phyloP scores from a whole-genome alignment of 2,329 filamentous ascomycete genomes.

The Trichoderma polysporum region DNA sequence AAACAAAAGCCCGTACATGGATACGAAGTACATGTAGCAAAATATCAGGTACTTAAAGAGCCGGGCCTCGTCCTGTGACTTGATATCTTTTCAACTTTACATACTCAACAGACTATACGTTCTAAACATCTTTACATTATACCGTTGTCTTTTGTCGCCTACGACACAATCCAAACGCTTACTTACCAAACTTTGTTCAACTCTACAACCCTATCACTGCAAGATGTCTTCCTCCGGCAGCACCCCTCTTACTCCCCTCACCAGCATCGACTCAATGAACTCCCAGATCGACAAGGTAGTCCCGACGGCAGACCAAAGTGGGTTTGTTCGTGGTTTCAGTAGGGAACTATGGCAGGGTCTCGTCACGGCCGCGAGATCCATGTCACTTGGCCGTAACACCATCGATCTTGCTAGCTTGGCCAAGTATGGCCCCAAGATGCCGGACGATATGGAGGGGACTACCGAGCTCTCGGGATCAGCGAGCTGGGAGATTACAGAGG shows the following conservation, averaged over 20 bases:
- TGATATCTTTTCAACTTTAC: not conserved
- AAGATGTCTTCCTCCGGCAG: not conserved
- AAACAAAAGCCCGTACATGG: not conserved
- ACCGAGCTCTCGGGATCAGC: slow-evolving; percentile 5
- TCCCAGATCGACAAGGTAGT: not conserved
- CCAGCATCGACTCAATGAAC: not conserved
- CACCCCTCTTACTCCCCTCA: not conserved
- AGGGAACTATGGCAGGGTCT: not conserved
- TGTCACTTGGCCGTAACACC: not conserved
- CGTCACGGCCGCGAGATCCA: not conserved
- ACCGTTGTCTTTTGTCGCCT: not conserved
- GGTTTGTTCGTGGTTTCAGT: not conserved
- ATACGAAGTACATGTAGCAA: not conserved
- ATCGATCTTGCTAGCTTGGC: not conserved
- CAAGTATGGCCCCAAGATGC: slow-evolving; percentile 5
- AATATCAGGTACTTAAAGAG: not conserved
- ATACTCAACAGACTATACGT: not conserved
- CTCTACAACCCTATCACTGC: not conserved
- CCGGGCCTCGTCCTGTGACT: not conserved
- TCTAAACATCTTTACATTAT: not conserved
- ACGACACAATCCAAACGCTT: not conserved
- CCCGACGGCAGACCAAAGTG: not conserved
- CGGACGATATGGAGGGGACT: slow-evolving; percentile 2
- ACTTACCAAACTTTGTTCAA: not conserved
- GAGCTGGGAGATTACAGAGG: not conserved